Conservation (phyloP, 2,329 filamentous ascomycete species). For the Ilyonectria robusta region DNA sequence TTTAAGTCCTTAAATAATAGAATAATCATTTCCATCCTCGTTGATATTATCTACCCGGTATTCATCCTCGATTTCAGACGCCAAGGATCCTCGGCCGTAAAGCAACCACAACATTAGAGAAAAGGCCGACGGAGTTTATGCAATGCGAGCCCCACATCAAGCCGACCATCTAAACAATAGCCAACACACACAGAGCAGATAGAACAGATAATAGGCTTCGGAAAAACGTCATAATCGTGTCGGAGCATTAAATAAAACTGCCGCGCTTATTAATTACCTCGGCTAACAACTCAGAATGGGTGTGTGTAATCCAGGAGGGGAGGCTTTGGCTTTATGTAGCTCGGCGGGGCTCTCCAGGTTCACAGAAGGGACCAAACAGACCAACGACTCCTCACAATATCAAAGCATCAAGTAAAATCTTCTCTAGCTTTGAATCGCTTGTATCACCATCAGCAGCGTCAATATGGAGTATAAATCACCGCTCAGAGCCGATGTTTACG, state of each 20-base stretch:
- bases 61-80: too few relatives aligned
- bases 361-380: too few relatives aligned
- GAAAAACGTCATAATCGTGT: neutral
- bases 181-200: neutral
- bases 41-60: too few relatives aligned
- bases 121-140: neutral
- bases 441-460: neutral
- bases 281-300: neutral
- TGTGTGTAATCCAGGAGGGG: neutral
- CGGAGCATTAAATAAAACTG: neutral
- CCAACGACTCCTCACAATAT: too few relatives aligned
- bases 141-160: neutral
- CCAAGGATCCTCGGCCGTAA: neutral
- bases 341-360: too few relatives aligned
- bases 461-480: neutral
- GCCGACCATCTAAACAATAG: neutral
- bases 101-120: neutral
- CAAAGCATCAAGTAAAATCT: too few relatives aligned
- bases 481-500: constrained; percentile 10
- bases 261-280: neutral
- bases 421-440: too few relatives aligned
- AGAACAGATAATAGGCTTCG: neutral
- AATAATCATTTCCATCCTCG: neutral
- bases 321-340: too few relatives aligned
- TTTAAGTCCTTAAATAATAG: neutral